phyloP scores from a whole-genome alignment of 1,284 basidiomycete genomes.

The Ceratobasidium sp. region DNA sequence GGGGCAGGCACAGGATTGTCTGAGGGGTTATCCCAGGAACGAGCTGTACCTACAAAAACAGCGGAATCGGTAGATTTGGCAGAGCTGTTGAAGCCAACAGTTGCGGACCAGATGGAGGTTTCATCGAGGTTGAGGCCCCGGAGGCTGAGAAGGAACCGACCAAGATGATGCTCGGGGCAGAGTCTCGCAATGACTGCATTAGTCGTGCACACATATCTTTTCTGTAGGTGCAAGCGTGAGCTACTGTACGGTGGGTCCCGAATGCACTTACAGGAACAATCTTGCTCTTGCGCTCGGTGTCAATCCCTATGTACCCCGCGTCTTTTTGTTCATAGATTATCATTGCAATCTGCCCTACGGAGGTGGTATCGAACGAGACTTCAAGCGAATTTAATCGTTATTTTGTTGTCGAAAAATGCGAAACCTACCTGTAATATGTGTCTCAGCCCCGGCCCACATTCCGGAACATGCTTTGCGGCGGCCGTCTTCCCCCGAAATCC shows the following conservation, averaged over 20 bases:
- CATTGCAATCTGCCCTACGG: constrained; percentile 89
- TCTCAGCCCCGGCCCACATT: constrained; percentile 84
- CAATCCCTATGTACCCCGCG: constrained; percentile 79
- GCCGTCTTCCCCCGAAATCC: constrained; percentile 59
- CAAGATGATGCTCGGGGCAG: constrained; percentile 75
- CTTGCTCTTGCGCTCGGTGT: constrained; percentile 63
- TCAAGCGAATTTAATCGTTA: constrained; percentile 11
- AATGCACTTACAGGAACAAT: constrained; percentile 66
- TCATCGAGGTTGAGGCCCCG: constrained; percentile 66
- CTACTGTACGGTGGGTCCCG: constrained; percentile 30
- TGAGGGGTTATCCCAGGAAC: constrained; percentile 65
- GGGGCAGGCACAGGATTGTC: constrained; percentile 58
- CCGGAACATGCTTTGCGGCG: constrained; percentile 88
- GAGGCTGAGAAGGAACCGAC: constrained; percentile 82
- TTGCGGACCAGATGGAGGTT: constrained; percentile 80
- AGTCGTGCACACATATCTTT: constrained; percentile 90
- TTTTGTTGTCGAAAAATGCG: constrained; percentile 37
- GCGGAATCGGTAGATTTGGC: constrained; percentile 33
- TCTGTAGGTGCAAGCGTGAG: constrained; percentile 58
- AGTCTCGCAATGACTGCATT: constrained; percentile 71
- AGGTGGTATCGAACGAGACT: constrained; percentile 81
- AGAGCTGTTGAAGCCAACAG: constrained; percentile 59
- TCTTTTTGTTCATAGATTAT: constrained; percentile 97
- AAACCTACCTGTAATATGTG: constrained; percentile 86
- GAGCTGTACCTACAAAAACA: constrained; percentile 43